Evolutionary conservation across 1,284 basidiomycete species (phyloP), one percentile per base, ranked within the genome.

Genomic region (Sporisorium iseilematis-ciliati): DNA sequence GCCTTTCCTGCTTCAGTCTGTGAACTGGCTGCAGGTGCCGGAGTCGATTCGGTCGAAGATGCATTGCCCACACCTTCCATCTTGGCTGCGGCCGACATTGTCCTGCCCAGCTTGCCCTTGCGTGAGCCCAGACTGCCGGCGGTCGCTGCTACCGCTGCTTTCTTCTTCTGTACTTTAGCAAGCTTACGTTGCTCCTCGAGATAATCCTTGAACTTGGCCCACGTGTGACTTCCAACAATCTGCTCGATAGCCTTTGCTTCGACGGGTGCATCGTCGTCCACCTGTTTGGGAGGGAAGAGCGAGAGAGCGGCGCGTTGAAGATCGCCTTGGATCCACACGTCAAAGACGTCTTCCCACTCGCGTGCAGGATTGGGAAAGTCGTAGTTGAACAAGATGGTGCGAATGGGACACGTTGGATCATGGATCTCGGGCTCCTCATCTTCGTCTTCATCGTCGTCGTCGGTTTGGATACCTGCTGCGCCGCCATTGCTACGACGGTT

Each of bases 281-380:
- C 45, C 25, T 51, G 25, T 48, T 58, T 63, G 18, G 53, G 14
- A 4, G 73, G 73, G 35, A 76, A 74, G 14, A 84, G 72, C 18
- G 82, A 83, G 0, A 78, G 68, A 12, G 83, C 81, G 7, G 82
- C 75, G 5, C 63, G 72, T 85, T 97, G 95, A 4, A 93, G 91
- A 82, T 97, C 93, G 3, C 94, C 94, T 78, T 93, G 90, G 50
- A 95, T 86, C 93, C 94, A 97, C 29, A 91, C 89, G 85, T 97
- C 94, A 79, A 97, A 97, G 2, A 95, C 91, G 23, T 91, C 92
- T 74, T 93, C 91, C 94, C 94, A 97, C 77, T 95, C 93, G 55
- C 90, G 88, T 7, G 91, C 91, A 11, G 93, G 93, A 14, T 91
- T 89, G 0, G 95, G 95, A 80, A 95, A 94, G 79, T 97, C 94